Evolutionary conservation across 352 stramenopile genomes (phyloP), one percentile per base, ranked within the genome.

Genomic region (Pseudoperonospora humuli): DNA sequence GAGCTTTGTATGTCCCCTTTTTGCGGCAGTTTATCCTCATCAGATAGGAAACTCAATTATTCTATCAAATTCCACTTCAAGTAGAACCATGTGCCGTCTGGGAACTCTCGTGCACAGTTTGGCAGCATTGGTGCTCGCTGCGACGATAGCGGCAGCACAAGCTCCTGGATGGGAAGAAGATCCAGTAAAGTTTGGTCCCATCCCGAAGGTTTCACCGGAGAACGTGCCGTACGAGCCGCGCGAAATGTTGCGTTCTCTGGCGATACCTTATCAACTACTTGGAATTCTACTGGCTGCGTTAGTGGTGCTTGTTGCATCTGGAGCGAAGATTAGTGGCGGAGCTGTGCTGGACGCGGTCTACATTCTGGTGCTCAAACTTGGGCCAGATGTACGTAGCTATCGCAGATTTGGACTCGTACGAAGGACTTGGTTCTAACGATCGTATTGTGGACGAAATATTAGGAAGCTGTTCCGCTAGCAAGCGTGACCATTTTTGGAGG

Each of bases 321-420:
- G 69, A 5, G 80, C 78, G 5, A 84, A 78, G 7, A 88, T 84
- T 13, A 76, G 85, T 13, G 86, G 84, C 7, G 86, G 86, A 19
- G 89, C 82, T 26, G 94, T 97, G 26, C 59, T 97, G 5, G 84
- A 96, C 23, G 87, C 87, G 5, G 83, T 97, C 48, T 97, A 95
- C 57, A 95, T 96, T 45, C 70, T 97, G 8, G 66, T 97, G 29
- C 64, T 97, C 25, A 72, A 70, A 31, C 92, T 97, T 26, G 51
- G 54, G 14, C 85, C 86, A 10, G 95, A 96, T 36, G 63, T 73
- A 49, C 17, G 58, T 51, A 19, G 0, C 7, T 23, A 10, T 36
- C 23, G 27, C 24, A 11, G 14, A 14, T 37, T 43, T 7, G 11
- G 36, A 14, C 7, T 21, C 1, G 1, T 6, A 11, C 15, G 17